These are phyloP conservation scores for Aspergillus niger DNA, from an alignment of 2,329 filamentous ascomycete genomes.

Conservation along the genomic window DNA sequence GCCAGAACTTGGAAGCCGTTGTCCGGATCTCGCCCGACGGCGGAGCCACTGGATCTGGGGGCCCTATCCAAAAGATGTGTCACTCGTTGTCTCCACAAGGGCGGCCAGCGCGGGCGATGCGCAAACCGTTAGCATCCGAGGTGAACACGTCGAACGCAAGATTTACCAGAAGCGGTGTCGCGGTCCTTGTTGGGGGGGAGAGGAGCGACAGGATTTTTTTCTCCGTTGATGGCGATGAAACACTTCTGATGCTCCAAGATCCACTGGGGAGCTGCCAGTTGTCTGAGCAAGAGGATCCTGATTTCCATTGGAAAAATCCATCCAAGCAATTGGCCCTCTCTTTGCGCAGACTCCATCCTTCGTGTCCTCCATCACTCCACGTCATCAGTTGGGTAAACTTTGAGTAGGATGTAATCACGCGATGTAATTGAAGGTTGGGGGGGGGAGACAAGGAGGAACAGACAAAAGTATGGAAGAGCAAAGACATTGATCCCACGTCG, in stretches of 20 bases:
- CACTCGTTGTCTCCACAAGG: neutral
- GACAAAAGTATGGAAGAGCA: neutral
- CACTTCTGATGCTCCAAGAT: neutral
- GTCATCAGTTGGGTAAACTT: neutral
- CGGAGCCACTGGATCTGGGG: neutral
- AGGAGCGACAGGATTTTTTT: neutral
- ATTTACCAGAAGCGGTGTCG: neutral
- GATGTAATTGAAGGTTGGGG: neutral
- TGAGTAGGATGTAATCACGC: neutral
- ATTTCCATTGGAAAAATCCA: neutral
- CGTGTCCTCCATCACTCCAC: neutral
- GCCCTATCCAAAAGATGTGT: neutral
- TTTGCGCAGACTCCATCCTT: neutral
- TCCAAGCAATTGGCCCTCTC: neutral
- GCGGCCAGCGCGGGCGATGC: neutral
- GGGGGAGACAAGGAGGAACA: neutral
- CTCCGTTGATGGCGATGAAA: neutral
- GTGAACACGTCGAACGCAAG: neutral
- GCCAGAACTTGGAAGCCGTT: neutral
- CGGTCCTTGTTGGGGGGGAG: neutral
- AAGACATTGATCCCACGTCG: neutral
- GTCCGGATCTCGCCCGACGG: neutral
- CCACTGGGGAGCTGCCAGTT: neutral
- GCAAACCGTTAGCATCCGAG: neutral
- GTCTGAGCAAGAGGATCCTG: neutral